Conservation (phyloP, 73 alveolate species). For the Paramecium sexaurelia region DNA sequence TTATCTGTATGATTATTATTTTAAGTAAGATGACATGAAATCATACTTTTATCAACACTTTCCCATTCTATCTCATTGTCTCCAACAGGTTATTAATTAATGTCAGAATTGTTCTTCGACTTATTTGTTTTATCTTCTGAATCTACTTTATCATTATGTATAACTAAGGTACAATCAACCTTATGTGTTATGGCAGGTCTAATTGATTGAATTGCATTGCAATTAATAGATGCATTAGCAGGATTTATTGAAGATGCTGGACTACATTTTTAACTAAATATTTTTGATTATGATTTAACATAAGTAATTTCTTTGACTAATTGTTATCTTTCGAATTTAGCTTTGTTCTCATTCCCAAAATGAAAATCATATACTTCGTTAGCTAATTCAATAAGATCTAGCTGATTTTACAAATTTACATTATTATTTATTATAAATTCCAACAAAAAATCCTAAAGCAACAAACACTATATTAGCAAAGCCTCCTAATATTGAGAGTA, state of each 20-base stretch:
- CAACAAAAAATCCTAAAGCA: constrained; percentile 26
- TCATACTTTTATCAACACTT: background rate
- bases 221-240: background rate
- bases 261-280: background rate
- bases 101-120: background rate
- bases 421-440: constrained; percentile 14
- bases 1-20: background rate
- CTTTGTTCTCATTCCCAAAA: background rate
- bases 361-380: constrained; percentile 27
- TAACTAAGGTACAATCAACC: background rate
- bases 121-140: background rate
- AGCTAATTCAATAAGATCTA: constrained; percentile 31
- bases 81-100: background rate
- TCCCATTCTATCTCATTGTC: background rate
- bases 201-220: background rate
- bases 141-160: background rate
- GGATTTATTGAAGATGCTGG: background rate
- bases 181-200: background rate
- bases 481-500: constrained; percentile 39
- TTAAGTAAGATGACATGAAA: background rate
- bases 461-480: constrained; percentile 48
- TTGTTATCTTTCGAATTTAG: background rate
- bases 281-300: background rate
- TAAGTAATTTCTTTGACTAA: background rate
- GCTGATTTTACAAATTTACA: background rate